Evolutionary conservation across 108 stramenopile genomes (phyloP).

Genomic region (Epithemia pelagica): DNA sequence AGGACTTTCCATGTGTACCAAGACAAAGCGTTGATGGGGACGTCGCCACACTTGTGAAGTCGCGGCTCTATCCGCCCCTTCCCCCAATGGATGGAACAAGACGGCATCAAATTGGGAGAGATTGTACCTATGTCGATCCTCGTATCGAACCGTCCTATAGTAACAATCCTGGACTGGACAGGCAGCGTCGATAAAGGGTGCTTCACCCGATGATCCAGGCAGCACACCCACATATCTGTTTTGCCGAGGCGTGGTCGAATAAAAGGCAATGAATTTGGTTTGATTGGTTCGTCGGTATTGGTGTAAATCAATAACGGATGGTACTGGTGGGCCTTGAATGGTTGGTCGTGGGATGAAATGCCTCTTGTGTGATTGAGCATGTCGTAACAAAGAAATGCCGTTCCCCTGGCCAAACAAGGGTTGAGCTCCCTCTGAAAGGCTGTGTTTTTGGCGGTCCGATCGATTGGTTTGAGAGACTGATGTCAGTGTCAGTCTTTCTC

Average conservation of each 20-base stretch:
- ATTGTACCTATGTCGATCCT: not conserved
- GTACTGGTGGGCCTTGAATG: no score
- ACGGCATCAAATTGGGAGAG: not conserved
- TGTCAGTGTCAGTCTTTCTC: no score
- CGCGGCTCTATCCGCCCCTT: not conserved
- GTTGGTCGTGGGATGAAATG: no score
- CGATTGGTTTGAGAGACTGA: no score
- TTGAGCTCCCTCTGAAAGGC: no score
- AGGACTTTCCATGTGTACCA: conserved; percentile 22
- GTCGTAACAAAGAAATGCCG: no score
- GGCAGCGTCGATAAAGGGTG: not conserved
- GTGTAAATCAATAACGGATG: no score
- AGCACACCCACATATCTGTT: not conserved
- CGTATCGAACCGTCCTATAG: not conserved
- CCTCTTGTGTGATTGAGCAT: no score
- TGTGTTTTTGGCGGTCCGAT: no score
- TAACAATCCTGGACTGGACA: not conserved
- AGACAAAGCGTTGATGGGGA: conserved; percentile 26
- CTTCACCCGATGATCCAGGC: not conserved
- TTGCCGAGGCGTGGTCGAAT: not conserved
- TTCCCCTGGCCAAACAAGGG: no score
- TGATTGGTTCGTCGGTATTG: not conserved
- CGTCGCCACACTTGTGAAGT: conserved; percentile 6
- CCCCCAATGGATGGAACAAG: not conserved
- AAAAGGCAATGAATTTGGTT: not conserved